Percentiles rank a stretch among this genome's conserved stretches.
Evolutionary conservation across 225 moss, liverwort and hornwort species (phyloP).

Genomic region (Takakia lepidozioides): DNA sequence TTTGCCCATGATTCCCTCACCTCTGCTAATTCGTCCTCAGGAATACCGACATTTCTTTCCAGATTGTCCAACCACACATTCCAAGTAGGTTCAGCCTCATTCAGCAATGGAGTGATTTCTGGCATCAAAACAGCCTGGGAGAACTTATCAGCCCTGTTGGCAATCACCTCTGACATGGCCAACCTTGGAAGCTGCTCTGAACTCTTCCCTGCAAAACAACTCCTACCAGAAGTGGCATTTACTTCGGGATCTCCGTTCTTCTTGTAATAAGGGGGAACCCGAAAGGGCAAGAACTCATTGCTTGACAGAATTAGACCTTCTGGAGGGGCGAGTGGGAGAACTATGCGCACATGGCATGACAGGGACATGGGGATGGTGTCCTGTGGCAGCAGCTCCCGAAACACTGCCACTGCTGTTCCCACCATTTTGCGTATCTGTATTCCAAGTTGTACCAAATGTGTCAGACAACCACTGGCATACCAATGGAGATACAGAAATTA

Average conservation of each 20-base stretch:
- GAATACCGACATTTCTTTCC: conserved; percentile 44
- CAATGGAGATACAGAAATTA: too few relatives aligned
- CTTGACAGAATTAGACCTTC: conserved; percentile 74
- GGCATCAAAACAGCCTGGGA: conserved; percentile 53
- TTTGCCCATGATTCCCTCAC: conserved; percentile 60
- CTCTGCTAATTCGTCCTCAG: conserved; percentile 48
- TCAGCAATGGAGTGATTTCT: conserved; percentile 49
- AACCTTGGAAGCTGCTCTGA: conserved; percentile 54
- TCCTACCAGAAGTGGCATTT: conserved; percentile 5
- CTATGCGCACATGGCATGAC: conserved; percentile 71
- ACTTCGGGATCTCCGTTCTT: conserved; percentile 41
- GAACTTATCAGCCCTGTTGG: conserved; percentile 37
- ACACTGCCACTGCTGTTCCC: conserved; percentile 76
- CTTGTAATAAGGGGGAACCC: conserved; percentile 48
- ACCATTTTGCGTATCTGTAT: conserved; percentile 96
- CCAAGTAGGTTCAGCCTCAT: conserved; percentile 53
- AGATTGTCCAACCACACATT: conserved; percentile 58
- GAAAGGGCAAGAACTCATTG: conserved; percentile 72
- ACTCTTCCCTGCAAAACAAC: conserved; percentile 25
- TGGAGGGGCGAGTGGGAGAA: conserved; percentile 79
- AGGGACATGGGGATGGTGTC: conserved; percentile 74
- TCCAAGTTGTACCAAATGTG: too few relatives aligned
- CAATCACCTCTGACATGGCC: conserved; percentile 42
- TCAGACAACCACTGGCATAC: too few relatives aligned
- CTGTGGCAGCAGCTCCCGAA: conserved; percentile 47